Evolutionary conservation across 2,329 filamentous ascomycete genomes (phyloP).

Genomic region (Pleoardoris graminearum): DNA sequence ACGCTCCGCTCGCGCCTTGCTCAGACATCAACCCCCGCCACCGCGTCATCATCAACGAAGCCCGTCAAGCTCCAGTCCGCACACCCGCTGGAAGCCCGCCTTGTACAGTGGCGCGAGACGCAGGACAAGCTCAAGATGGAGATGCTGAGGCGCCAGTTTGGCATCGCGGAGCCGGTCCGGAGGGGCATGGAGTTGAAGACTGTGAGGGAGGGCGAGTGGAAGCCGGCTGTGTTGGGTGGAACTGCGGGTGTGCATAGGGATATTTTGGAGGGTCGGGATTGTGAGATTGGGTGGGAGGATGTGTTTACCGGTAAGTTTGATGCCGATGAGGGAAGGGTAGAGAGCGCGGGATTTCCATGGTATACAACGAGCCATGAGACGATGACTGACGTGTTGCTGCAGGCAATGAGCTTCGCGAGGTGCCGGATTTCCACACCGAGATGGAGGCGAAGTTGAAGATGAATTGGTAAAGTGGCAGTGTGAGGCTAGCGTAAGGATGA

Average conservation of each 20-base stretch:
- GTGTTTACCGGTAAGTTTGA: slow-evolving; percentile 73
- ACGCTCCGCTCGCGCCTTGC: slow-evolving; percentile 83
- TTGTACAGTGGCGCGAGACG: slow-evolving; percentile 86
- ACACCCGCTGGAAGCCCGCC: slow-evolving; percentile 90
- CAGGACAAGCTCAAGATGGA: slow-evolving; percentile 89
- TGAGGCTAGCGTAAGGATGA: no score
- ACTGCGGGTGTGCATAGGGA: slow-evolving; percentile 80
- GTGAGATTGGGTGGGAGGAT: slow-evolving; percentile 87
- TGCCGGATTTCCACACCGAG: slow-evolving; percentile 82
- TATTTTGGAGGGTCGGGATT: slow-evolving; percentile 79
- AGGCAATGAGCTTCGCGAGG: slow-evolving; percentile 70
- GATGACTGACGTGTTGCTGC: slow-evolving; percentile 20
- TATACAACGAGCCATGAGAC: no score
- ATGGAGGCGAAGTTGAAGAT: slow-evolving; percentile 93
- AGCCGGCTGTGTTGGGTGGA: slow-evolving; percentile 70
- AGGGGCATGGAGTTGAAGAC: slow-evolving; percentile 96
- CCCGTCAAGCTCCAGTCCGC: slow-evolving; percentile 60
- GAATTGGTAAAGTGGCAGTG: slow-evolving; percentile 51
- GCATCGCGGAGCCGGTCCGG: slow-evolving; percentile 88
- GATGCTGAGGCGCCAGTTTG: slow-evolving; percentile 81
- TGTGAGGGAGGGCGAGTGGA: slow-evolving; percentile 77
- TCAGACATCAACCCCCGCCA: slow-evolving; percentile 48
- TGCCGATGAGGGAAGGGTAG: background rate
- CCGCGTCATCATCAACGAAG: slow-evolving; percentile 27
- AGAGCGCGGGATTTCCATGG: no score